Conservation (phyloP, 148 eudicot species). For the Cornus florida region DNA sequence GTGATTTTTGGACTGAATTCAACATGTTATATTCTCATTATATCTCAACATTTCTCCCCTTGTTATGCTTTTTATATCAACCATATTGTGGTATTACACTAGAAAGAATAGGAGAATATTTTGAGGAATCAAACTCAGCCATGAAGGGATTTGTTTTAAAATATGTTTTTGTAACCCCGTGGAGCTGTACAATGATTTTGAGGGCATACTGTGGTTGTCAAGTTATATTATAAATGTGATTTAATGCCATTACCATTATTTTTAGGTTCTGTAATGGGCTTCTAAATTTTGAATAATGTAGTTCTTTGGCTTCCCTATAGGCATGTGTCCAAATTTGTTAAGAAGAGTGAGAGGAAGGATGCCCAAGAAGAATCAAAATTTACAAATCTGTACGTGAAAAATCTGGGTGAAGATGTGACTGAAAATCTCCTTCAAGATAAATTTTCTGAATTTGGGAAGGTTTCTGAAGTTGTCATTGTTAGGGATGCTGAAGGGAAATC, state of each 20-base stretch:
- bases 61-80: no score
- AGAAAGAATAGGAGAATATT: neutral
- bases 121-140: neutral
- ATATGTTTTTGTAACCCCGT: neutral
- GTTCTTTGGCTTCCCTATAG: conserved; percentile 18
- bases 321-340: conserved; percentile 48
- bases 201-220: no score
- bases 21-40: no score
- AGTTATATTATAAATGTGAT: neutral
- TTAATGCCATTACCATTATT: neutral
- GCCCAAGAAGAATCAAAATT: conserved; percentile 27
- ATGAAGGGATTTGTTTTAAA: neutral
- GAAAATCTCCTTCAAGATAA: conserved; percentile 34
- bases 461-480: conserved; percentile 31
- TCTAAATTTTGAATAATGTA: neutral
- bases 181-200: no score
- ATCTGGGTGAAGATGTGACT: conserved; percentile 30
- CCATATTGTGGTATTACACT: no score
- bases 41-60: no score
- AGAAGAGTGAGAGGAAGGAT: conserved; percentile 38
- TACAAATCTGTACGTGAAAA: conserved; percentile 45
- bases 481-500: conserved; percentile 46
- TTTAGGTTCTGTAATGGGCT: neutral
- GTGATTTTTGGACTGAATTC: no score
- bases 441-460: conserved; percentile 46